Base-by-base conservation (phyloP, 495 filamentous ascomycete genomes). In the Penicillium flavigenum region DNA sequence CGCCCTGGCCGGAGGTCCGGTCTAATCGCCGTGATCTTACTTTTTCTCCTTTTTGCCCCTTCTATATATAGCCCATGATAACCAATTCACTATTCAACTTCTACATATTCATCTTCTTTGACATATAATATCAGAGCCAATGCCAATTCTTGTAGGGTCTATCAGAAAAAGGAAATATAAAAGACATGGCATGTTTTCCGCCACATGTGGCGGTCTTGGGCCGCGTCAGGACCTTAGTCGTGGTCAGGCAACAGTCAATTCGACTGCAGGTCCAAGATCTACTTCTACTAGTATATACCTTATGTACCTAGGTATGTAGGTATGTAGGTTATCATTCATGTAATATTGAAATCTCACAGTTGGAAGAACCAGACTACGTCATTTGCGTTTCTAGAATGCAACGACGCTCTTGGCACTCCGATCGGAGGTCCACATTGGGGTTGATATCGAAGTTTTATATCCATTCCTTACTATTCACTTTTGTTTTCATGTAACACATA, bases 241-340 rank as follows among this genome's bases (percentile, higher is more conserved):
- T 38, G 19, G 12, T 54, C 51, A 54, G 51, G 53, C 53, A 55
- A 55, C 52, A 41, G 53, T 11, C 53, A 31, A 42, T 52, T 19
- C 16, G 27, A 29, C 27, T 29, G 27, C 27, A 29, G 24, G 24
- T 26, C 24, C 24, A 6, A 26, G 4, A 26, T 26, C 24, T 20
- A 20, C 20, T 20, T 20, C 20, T 20, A 20, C 20, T 20, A 20
- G 20, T 20, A 20, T 20, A 20, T 20, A 20, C 20, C 20, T 20
- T 20, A 20, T 20, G 20, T 20, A 20, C 20, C 20, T 20, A 20
- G n/a, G n/a, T 20, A 20, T 20, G 20, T 20, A 20, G 20, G 20
- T 20, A 20, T 20, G 20, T 20, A 20, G 20, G 20, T 20, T 20
- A 20, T 20, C 20, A 2, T 20, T 20, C 20, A 20, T 20, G 2